phyloP scores from a whole-genome alignment of 2,329 filamentous ascomycete species.

The Blastomyces gilchristii region DNA sequence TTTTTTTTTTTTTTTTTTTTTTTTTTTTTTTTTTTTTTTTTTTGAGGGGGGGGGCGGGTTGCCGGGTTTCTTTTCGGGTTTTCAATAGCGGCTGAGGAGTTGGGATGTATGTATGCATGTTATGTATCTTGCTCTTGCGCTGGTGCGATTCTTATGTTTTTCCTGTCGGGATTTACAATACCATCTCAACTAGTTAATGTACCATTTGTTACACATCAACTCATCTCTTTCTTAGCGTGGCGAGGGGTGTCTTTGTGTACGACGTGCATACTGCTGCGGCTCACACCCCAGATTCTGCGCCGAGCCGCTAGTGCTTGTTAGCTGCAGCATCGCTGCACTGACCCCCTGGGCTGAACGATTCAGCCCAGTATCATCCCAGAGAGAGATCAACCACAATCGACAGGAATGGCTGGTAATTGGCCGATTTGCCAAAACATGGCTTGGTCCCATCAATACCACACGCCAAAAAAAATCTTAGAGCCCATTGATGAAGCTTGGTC shows the following conservation, averaged over 20 bases:
- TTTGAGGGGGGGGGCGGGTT: no score
- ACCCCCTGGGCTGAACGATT: neutral
- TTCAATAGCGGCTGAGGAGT: neutral
- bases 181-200: neutral
- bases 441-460: conserved; percentile 2
- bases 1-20: neutral
- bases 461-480: neutral
- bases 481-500: neutral
- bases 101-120: neutral
- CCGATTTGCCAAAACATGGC: neutral
- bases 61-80: neutral
- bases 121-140: neutral
- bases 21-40: neutral
- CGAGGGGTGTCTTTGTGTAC: neutral
- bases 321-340: neutral
- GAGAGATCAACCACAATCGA: neutral
- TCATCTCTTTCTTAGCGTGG: neutral
- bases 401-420: neutral
- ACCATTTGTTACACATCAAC: neutral
- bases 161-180: neutral
- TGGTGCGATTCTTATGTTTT: neutral
- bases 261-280: neutral
- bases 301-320: neutral
- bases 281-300: neutral
- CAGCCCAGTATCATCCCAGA: neutral